Evolutionary conservation across 2,329 filamentous ascomycete genomes (phyloP).

Genomic region (Fusarium bactridioides): DNA sequence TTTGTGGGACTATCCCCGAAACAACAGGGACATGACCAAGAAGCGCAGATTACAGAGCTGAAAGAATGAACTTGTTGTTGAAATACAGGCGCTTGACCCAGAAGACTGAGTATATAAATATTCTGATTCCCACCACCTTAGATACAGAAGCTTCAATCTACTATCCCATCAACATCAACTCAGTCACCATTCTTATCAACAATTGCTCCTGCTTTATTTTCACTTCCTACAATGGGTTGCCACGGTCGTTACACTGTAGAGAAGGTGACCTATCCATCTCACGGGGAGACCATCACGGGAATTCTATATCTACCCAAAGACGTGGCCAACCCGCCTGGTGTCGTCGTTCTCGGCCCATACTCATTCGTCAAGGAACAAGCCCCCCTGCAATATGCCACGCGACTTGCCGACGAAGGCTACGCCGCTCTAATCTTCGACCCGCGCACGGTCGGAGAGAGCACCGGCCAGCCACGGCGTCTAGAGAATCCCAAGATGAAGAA

Average conservation of each 20-base stretch:
- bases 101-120: neutral
- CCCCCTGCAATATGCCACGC: neutral
- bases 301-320: neutral
- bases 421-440: neutral
- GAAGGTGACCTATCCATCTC: neutral
- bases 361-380: neutral
- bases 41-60: rapidly evolving
- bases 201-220: neutral
- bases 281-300: neutral
- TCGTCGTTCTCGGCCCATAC: neutral
- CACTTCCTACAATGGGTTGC: neutral
- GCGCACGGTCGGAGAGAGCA: neutral
- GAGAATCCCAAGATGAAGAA: neutral
- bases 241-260: neutral
- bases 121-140: neutral
- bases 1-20: neutral
- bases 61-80: too few relatives aligned
- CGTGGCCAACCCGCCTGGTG: neutral
- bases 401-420: neutral
- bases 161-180: neutral
- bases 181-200: neutral
- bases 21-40: neutral
- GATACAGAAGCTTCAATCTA: rapidly evolving
- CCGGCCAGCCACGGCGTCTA: neutral
- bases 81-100: neutral